Conservation (phyloP, 805 yeast species). For the Saccharomyces jurei region DNA sequence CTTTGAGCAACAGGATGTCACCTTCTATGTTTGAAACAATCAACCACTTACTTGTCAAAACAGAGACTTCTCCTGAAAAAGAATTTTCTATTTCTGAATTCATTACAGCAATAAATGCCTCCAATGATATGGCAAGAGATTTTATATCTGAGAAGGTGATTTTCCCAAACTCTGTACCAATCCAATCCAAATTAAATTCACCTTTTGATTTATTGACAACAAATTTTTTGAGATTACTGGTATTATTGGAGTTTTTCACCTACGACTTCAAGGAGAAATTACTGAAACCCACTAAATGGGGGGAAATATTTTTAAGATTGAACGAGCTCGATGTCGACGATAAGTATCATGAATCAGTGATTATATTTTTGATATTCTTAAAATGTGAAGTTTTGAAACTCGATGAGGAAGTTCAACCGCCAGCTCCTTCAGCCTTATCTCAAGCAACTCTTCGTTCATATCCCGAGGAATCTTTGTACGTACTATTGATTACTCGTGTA, state of each 20-base stretch:
- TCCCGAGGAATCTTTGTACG: conserved; percentile 32
- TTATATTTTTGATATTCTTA: conserved; percentile 42
- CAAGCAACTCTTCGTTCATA: conserved; percentile 35
- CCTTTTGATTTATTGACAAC: conserved; percentile 52
- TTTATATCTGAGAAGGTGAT: conserved; percentile 27
- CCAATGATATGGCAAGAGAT: conserved; percentile 29
- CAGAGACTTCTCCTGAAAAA: conserved; percentile 12
- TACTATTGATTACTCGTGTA: conserved; percentile 41
- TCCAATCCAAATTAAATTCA: conserved; percentile 31
- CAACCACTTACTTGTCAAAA: conserved; percentile 29
- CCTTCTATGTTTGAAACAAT: conserved; percentile 45
- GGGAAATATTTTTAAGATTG: conserved; percentile 36
- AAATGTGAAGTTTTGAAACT: conserved; percentile 37
- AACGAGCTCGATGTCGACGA: conserved; percentile 26
- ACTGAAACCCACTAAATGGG: conserved; percentile 43
- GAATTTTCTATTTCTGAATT: conserved; percentile 27
- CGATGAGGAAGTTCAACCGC: conserved; percentile 29
- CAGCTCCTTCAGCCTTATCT: conserved; percentile 25
- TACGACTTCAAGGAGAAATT: conserved; percentile 27
- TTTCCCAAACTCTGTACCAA: conserved; percentile 27
- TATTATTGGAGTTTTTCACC: conserved; percentile 42
- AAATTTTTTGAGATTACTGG: conserved; percentile 44
- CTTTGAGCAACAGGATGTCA: conserved; percentile 43
- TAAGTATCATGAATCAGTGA: conserved; percentile 33
- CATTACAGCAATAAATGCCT: conserved; percentile 15